Base-by-base conservation (phyloP, 208 protist species). In the Crithidia bombi region DNA sequence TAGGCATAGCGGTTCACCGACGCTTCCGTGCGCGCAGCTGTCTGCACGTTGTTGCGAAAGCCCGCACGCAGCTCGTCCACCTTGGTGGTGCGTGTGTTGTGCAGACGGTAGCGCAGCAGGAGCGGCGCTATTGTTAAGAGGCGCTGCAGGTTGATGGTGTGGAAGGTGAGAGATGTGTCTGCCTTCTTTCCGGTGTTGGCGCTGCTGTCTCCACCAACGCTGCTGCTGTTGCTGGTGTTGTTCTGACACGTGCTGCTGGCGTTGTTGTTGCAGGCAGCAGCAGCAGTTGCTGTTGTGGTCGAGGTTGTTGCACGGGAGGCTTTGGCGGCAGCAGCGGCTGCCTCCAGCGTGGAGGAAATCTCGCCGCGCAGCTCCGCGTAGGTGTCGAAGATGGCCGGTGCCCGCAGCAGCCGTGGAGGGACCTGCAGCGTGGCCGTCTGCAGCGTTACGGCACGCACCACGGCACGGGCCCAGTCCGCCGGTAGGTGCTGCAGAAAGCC, bases 301-400 rank as follows among this genome's bases (percentile, higher is more conserved):
- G 41, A 10, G 62, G 39, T 56, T 35, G 51, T 49, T 6, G 47
- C 55, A 17, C 63, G 59, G 0, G 65, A 50, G 26, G 62, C 38
- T 11, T 69, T 38, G n/a, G 39, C 51, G 15, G 66, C 46, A 3
- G 49, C 44, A 9, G 65, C 36, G 3, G 51, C 50, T 7, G 36
- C 30, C 52, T 79, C 67, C 15, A 67, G 55, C 33, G 61, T 46
- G 6, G 71, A 49, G n/a, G 66, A 41, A 41, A 83, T 54, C 65
- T 90, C 84, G 5, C 78, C 85, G 30, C 81, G 82, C n/a, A 90
- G 59, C 65, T 93, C 87, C 32, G 55, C 65, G 71, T 84, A 83
- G 26, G 77, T 38, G 50, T 89, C 78, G 35, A 87, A 81, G 61
- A 87, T 38, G 25, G 67, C 47, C 15, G 58, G 46, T 5, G 72